phyloP scores from a whole-genome alignment of 202 grass and related monocot species.

The Carex arenaria region DNA sequence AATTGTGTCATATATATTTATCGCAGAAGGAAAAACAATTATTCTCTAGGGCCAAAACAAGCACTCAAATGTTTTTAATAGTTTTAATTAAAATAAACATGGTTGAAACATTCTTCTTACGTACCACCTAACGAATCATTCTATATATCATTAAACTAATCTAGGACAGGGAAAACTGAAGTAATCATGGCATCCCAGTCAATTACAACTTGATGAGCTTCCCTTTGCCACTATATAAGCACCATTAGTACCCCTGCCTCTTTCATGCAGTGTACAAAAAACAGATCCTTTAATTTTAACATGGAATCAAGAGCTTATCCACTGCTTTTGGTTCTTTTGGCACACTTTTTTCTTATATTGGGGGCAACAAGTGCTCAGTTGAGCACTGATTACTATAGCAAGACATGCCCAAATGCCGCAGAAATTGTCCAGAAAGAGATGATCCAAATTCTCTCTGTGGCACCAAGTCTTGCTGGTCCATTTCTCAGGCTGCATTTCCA shows the following conservation, averaged over 20 bases:
- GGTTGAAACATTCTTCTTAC: neutral
- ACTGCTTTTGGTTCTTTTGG: neutral
- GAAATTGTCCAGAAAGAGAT: conserved; percentile 38
- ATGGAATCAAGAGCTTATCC: neutral
- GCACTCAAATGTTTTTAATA: neutral
- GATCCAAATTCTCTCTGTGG: conserved; percentile 23
- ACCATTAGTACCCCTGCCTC: neutral
- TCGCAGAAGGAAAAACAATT: too few species aligned
- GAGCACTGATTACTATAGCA: conserved; percentile 36
- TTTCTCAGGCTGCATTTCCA: conserved; percentile 67
- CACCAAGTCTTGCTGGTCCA: conserved; percentile 49
- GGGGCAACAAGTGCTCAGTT: conserved; percentile 15
- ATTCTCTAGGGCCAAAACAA: too few species aligned
- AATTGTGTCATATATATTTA: neutral
- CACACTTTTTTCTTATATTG: neutral
- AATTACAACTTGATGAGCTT: neutral
- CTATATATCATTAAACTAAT: neutral
- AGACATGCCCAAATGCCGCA: conserved; percentile 49
- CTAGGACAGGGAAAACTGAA: neutral
- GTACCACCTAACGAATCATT: neutral
- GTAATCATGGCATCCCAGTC: neutral
- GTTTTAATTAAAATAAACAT: neutral
- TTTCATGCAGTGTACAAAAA: neutral
- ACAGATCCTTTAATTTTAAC: neutral
- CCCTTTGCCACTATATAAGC: neutral